phyloP scores from a whole-genome alignment of 305 asterid genomes.

The Petunia hybrid region DNA sequence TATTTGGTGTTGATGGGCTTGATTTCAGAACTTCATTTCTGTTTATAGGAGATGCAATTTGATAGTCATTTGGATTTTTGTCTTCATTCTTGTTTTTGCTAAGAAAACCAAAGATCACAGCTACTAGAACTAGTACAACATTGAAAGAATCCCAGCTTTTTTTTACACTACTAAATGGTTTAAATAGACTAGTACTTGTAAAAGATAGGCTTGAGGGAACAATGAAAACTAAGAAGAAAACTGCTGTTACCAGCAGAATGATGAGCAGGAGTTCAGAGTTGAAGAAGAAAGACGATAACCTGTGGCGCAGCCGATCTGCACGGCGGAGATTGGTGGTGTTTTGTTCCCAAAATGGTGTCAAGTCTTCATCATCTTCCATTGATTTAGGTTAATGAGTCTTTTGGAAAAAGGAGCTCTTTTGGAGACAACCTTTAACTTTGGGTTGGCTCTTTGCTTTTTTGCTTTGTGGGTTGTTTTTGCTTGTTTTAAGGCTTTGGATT shows the following conservation, averaged over 20 bases:
- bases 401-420: slow-evolving; percentile 40
- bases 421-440: slow-evolving; percentile 16
- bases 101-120: slow-evolving; percentile 75
- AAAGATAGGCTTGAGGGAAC: slow-evolving; percentile 64
- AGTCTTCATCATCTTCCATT: slow-evolving; percentile 62
- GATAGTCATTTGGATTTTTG: slow-evolving; percentile 47
- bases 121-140: slow-evolving; percentile 67
- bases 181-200: slow-evolving; percentile 57
- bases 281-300: slow-evolving; percentile 55
- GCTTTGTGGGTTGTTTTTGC: slow-evolving; percentile 13
- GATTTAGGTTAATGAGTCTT: slow-evolving; percentile 23
- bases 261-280: slow-evolving; percentile 70
- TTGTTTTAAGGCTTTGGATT: slow-evolving; percentile 13
- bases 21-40: slow-evolving; percentile 49
- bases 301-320: slow-evolving; percentile 56
- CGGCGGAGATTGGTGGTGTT: slow-evolving; percentile 61
- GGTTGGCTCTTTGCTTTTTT: slow-evolving; percentile 22
- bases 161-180: slow-evolving; percentile 64
- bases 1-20: slow-evolving; percentile 49
- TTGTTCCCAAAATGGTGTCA: slow-evolving; percentile 78
- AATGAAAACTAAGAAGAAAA: slow-evolving; percentile 58
- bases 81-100: slow-evolving; percentile 70
- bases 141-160: slow-evolving; percentile 91
- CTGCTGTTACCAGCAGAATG: slow-evolving; percentile 63
- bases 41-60: slow-evolving; percentile 40